Evolutionary conservation across 106 monocot genomes (phyloP), one percentile per base, ranked within the genome.

Genomic region (Dactylorhiza incarnata): DNA sequence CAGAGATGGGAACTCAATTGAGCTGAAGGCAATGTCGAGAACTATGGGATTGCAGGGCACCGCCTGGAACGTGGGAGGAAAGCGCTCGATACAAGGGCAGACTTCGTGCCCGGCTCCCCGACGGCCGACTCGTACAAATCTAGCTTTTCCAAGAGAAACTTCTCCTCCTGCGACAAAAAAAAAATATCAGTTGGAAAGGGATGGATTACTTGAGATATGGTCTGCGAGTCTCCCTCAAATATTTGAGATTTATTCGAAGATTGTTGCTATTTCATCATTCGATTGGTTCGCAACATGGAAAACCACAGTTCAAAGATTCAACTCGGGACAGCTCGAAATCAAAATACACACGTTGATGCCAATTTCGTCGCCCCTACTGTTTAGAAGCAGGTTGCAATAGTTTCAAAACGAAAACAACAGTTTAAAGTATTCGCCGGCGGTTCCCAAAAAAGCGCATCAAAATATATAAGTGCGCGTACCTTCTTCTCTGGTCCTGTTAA

Each of bases 21-120:
- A 86, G 73, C 84, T 91, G 87, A 88, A 94, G 29, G 91, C 97
- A 45, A 91, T 85, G 68, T 99, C 97, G 12, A 94, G 71, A 11
- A 99, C 94, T 77, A 99, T 99, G 16, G 97, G 97, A 80, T 91
- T 99, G 87, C 97, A 99, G 6, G 91, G 84, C 49, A 86, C 87
- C 5, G 94, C 82, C 74, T 89, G 94, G 73, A 94, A 86, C 24
- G 86, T 85, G 20, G 94, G 97, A 22, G 97, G 94, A 49, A 99
- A 99, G 3, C 76, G 84, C 17, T 75, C 87, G 12, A 99, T 99
- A 14, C 59, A 81, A 50, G 87, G 55, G 29, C 58, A 23, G 55
- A 74, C 80, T 91, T 99, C 17, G 87, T 72, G 80, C 74, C 82
- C 4, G 86, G 55, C 43, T 89, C 89, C 1, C 84, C 84, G 22